Conservation (phyloP, 2,329 filamentous ascomycete genomes). For the Diplodia intermedia region DNA sequence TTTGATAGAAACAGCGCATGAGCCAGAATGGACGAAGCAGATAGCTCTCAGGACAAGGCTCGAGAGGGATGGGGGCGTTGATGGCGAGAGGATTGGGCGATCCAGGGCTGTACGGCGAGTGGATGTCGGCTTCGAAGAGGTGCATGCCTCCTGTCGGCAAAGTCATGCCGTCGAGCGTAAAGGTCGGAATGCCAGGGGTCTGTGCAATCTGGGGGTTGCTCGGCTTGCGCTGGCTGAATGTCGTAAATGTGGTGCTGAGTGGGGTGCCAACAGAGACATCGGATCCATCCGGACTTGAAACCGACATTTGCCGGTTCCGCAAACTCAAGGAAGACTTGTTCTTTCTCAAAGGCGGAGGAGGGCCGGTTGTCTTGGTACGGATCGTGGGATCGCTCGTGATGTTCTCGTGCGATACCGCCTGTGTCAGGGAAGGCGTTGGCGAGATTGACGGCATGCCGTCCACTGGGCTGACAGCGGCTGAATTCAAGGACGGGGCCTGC, state of each 20-base stretch:
- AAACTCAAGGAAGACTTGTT: conserved; percentile 67
- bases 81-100: conserved; percentile 68
- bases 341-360: conserved; percentile 48
- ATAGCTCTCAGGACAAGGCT: conserved; percentile 88
- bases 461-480: conserved; percentile 48
- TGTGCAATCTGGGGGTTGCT: conserved; percentile 67
- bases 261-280: conserved; percentile 78
- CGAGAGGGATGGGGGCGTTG: conserved; percentile 77
- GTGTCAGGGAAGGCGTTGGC: conserved; percentile 47
- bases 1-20: conserved; percentile 93
- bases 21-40: conserved; percentile 97
- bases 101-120: conserved; percentile 68
- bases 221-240: conserved; percentile 53
- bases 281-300: conserved; percentile 64
- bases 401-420: conserved; percentile 54
- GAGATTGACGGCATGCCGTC: conserved; percentile 52
- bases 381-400: conserved; percentile 19
- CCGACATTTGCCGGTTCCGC: conserved; percentile 76
- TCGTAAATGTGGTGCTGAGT: conserved; percentile 70
- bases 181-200: conserved; percentile 70
- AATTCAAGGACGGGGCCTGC: conserved; percentile 21
- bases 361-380: conserved; percentile 1
- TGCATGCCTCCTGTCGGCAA: conserved; percentile 72
- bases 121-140: conserved; percentile 84
- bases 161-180: conserved; percentile 62